phyloP scores from a whole-genome alignment of 108 stramenopile species.

The Skeletonema costatum region DNA sequence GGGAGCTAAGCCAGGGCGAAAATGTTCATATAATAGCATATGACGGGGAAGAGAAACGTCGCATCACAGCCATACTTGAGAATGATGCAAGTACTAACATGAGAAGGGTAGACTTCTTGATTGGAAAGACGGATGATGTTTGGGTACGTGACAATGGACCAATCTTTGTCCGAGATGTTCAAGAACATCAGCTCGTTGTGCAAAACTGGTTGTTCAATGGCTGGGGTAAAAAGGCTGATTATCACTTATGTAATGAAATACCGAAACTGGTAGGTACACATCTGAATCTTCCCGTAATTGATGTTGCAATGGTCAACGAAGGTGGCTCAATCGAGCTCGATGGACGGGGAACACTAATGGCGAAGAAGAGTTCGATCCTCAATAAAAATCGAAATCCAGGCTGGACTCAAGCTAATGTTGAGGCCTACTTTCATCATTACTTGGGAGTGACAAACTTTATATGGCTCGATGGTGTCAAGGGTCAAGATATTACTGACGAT shows the following conservation, averaged over 20 bases:
- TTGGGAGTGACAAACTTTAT: slow-evolving; percentile 55
- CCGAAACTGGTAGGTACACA: slow-evolving; percentile 20
- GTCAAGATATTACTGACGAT: slow-evolving; percentile 49
- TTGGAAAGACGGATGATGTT: slow-evolving; percentile 42
- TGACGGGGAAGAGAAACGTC: slow-evolving; percentile 12
- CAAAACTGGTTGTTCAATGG: slow-evolving; percentile 54
- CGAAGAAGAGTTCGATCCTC: slow-evolving; percentile 47
- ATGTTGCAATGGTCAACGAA: slow-evolving; percentile 48
- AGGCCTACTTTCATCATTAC: slow-evolving; percentile 41
- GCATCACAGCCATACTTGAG: slow-evolving; percentile 13
- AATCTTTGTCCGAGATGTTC: slow-evolving; percentile 40
- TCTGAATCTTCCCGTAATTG: slow-evolving; percentile 4
- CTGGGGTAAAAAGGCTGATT: slow-evolving; percentile 39
- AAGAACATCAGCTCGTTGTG: slow-evolving; percentile 9
- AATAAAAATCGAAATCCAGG: slow-evolving; percentile 52
- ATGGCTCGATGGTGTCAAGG: slow-evolving; percentile 43
- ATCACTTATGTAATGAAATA: slow-evolving; percentile 18
- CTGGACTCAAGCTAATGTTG: slow-evolving; percentile 43
- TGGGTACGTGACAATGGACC: slow-evolving; percentile 67
- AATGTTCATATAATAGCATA: slow-evolving; percentile 50
- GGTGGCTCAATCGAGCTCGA: slow-evolving; percentile 57
- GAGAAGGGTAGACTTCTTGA: slow-evolving; percentile 32
- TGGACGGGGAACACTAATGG: slow-evolving; percentile 55
- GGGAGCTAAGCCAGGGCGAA: slow-evolving; percentile 42
- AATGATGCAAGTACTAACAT: slow-evolving; percentile 17